Evolutionary conservation across 2,329 filamentous ascomycete species (phyloP).

Genomic region (Penicillium sp.): DNA sequence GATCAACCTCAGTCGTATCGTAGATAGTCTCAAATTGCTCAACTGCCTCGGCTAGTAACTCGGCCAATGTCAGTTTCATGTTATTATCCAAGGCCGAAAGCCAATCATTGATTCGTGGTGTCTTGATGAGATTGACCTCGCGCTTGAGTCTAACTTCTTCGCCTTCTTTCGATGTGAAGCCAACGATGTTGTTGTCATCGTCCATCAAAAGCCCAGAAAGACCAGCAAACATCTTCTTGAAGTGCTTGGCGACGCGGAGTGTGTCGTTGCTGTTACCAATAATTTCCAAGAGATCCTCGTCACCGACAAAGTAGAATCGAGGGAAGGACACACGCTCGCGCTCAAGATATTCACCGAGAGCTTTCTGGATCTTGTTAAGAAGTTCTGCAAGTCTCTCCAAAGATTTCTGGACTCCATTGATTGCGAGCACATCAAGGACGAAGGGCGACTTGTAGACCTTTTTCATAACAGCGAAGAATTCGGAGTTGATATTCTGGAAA

Average conservation of each 20-base stretch:
- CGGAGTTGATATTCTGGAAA: slow-evolving; percentile 98
- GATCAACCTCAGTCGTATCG: slow-evolving; percentile 65
- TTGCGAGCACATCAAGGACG: slow-evolving; percentile 91
- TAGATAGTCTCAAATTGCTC: slow-evolving; percentile 78
- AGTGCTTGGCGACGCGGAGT: slow-evolving; percentile 91
- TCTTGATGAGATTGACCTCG: slow-evolving; percentile 87
- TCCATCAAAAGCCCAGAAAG: slow-evolving; percentile 87
- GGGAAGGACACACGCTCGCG: slow-evolving; percentile 97
- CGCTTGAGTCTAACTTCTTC: slow-evolving; percentile 84
- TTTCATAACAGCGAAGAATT: slow-evolving; percentile 99
- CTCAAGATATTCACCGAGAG: slow-evolving; percentile 95
- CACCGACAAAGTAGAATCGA: slow-evolving; percentile 98
- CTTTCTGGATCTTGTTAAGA: slow-evolving; percentile 98
- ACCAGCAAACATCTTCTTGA: slow-evolving; percentile 99
- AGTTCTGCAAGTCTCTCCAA: slow-evolving; percentile 93
- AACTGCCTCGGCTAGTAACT: slow-evolving; percentile 81
- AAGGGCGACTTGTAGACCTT: slow-evolving; percentile 97
- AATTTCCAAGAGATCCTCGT: slow-evolving; percentile 97
- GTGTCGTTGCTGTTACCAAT: slow-evolving; percentile 99
- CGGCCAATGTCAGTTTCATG: slow-evolving; percentile 92
- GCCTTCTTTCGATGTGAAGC: slow-evolving; percentile 92
- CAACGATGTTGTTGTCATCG: slow-evolving; percentile 82
- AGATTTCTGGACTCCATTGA: slow-evolving; percentile 92
- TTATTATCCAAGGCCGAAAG: slow-evolving; percentile 84
- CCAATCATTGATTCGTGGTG: slow-evolving; percentile 98